A percentile compares a stretch with the other conserved stretches of the same genome.
Evolutionary conservation across 1,284 basidiomycete genomes (phyloP).

Genomic region (Puccinia sorghi): DNA sequence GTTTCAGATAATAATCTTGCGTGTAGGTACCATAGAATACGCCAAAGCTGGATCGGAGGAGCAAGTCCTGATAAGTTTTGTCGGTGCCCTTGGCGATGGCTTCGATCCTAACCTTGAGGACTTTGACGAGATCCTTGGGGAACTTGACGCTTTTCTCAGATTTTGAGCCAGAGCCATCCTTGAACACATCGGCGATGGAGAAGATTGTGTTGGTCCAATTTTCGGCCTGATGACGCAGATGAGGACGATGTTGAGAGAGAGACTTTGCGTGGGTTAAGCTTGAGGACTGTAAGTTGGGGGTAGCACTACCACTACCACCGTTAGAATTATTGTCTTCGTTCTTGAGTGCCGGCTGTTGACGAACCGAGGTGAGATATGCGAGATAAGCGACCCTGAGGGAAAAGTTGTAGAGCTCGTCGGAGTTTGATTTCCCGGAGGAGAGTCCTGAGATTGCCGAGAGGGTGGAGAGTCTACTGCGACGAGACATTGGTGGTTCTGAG

Average conservation of each 20-base stretch:
- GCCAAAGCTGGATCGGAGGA: constrained; percentile 81
- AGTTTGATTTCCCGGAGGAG: background rate
- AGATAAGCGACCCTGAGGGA: constrained; percentile 42
- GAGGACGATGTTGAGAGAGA: constrained; percentile 53
- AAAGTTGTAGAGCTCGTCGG: constrained; percentile 42
- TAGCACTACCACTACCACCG: background rate
- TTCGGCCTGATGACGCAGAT: constrained; percentile 53
- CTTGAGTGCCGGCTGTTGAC: constrained; percentile 22
- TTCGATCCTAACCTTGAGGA: constrained; percentile 79
- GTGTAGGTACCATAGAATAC: constrained; percentile 75
- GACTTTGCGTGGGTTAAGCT: constrained; percentile 63
- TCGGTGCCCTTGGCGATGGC: constrained; percentile 89
- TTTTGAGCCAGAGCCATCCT: constrained; percentile 66
- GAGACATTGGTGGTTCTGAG: constrained; percentile 25
- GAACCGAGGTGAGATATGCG: constrained; percentile 29
- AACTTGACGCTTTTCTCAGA: constrained; percentile 81
- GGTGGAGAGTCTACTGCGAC: constrained; percentile 39
- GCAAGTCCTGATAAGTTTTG: constrained; percentile 76
- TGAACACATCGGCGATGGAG: constrained; percentile 78
- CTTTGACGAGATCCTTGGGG: constrained; percentile 85
- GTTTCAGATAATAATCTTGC: constrained; percentile 76
- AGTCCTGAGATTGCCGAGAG: constrained; percentile 37
- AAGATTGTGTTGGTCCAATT: constrained; percentile 60
- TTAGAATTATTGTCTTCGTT: background rate
- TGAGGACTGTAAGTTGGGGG: constrained; percentile 11